Base-by-base conservation (phyloP, 2,329 filamentous ascomycete species). In the Stemphylium lycopersici region DNA sequence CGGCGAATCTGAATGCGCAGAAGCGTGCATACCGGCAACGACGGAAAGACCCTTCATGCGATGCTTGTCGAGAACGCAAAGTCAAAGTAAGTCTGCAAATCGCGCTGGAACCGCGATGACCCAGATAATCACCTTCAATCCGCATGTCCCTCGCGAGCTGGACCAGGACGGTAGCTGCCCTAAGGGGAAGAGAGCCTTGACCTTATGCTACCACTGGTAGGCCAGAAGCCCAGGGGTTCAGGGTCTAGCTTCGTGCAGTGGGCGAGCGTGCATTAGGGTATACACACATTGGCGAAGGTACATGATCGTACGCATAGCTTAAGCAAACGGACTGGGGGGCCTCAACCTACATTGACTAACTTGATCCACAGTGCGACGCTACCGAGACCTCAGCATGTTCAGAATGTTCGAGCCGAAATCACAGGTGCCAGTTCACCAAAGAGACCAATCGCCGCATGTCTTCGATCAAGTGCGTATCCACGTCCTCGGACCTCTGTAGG, bases 391-490 rank as follows among this genome's bases (percentile, higher is more conserved):
- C 90, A 10, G 96, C 93, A 77, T 99, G 95, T 75, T 97, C 95
- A 1, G 95, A 99, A 77, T 99, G 95, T 78, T 95, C 91, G 4
- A 97, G 93, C 74, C 88, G 95, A 62, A 96, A 93, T 72, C 93
- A 98, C 62, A 96, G 96, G 75, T 99, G 95, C 72, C 93, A 98
- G 71, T 99, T 99, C 73, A 99, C 95, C 44, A 99, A 99, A 78
- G 95, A 99, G 77, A 99, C 95, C 11, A 99, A 99, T 74, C 85
- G 95, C 55, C 87, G 95, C 58, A 99, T 99, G 95, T 98, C 95
- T 15, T 98, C 93, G 1, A 98, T 98, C 78, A 99, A 98, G 84
- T 86, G 76, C 68, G 82, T 77, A 51, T 12, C 24, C n/a, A 13
- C 38, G 11, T 20, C 6, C 7, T 13, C 3, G 18, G 29, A 6